Evolutionary conservation across 192 early-diverging fungal species (phyloP), one percentile per base, ranked within the genome.

Genomic region (Coemansia aciculifera): DNA sequence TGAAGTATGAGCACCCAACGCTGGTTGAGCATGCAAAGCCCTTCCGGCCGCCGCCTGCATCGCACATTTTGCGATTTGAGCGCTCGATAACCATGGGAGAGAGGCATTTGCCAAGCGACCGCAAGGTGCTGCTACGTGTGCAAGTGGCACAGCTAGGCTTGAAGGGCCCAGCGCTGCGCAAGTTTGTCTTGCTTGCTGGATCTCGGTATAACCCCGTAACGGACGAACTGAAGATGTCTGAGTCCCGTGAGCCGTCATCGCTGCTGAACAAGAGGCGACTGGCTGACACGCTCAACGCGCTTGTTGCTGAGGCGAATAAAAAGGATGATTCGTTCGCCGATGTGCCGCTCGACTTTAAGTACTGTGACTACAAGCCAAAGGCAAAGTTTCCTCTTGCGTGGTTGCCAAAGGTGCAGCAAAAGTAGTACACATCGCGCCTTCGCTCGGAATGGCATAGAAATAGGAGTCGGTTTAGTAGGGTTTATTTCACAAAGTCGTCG

Each of bases 151-250:
- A 75, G 40, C 69, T 83, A 24, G 80, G 80, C 17, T 64, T 83
- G 21, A 68, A 64, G 52, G 73, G 63, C 2, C 59, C 66, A 2
- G 75, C 71, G 64, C 63, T 78, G 59, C 80, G 64, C 75, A 83
- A 83, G 69, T 78, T 83, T 38, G n/a, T 83, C 40, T 52, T 83
- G 71, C 72, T 83, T 46, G 80, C 67, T 5, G 80, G 75, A 12
- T 49, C 60, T 24, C 61, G 80, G 54, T 83, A 83, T 63, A 74
- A 74, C 46, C 80, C 80, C 19, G 48, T 68, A 32, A 72, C 65
- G 15, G 80, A 83, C 34, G 80, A 83, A 72, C 66, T 83, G 21
- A 78, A 72, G 39, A 83, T 83, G 80, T 78, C 80, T 0, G 80
- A 83, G 36, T 42, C 43, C 24, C 68, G 76, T n/a, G 80, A 77